Evolutionary conservation across 345 rosid genomes (phyloP), one percentile per base, ranked within the genome.

Genomic region (Gossypium mustelinum): DNA sequence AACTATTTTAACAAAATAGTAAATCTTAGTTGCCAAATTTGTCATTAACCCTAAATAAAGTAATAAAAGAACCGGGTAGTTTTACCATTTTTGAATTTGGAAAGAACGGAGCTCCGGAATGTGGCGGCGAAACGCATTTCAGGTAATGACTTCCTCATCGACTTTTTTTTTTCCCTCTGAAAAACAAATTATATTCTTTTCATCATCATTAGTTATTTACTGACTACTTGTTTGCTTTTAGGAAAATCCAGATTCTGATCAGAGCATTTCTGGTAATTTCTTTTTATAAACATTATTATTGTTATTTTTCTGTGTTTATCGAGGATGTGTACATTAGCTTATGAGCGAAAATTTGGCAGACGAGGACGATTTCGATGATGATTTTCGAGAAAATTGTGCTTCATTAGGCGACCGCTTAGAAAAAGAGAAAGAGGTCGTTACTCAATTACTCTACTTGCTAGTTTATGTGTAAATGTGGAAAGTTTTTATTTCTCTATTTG

Each of bases 261-360:
- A 81, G 78, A 92, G 92, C 84, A 79, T 92, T 73, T 90, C 96
- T 7, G 97, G 96, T 89, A 85, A 79, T n/a, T 44, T 59, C 14
- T 17, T 17, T 39, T 63, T 74, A n/a, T 52, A 44, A 22, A 11
- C 51, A 45, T 44, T 47, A 34, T 34, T 12, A 24, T 17, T 4
- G 39, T 34, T 34, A 34, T 34, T 57, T 66, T 43, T n/a, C 6
- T 52, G 34, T 20, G n/a, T 71, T 27, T 44, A 45, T 72, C 69
- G 64, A 17, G 72, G 13, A 24, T 63, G 9, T 1, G n/a, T 48
- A 41, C 16, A 29, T 41, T 43, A 60, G 16, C 11, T 66, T 55
- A 2, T 54, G 44, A 55, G 16, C 7, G 72, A 56, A 77, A 4
- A 56, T 45, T 45, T 60, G 62, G 78, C 84, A 86, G 97, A 88